Evolutionary conservation across 495 filamentous ascomycete species (phyloP), one percentile per base, ranked within the genome.

Genomic region (Hyaloscypha bicolor): DNA sequence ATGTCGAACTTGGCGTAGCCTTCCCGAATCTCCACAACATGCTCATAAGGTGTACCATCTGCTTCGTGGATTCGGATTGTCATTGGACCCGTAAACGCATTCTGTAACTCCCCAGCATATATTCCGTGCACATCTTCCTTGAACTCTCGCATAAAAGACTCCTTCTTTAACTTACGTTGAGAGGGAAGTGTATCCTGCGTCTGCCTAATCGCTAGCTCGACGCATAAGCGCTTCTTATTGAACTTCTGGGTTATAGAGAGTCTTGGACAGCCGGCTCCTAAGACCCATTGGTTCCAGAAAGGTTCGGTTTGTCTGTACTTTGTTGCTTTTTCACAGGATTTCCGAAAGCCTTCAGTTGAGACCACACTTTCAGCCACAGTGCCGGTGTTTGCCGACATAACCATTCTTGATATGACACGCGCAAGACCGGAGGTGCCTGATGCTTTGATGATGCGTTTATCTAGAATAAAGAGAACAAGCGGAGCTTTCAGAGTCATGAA

Each of bases 61-160:
- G 95, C 96, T 79, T 99, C 95, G 79, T 99, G 95, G 68, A 99
- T 97, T 55, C 96, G 86, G 70, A 99, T 91, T 0, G 95, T 98
- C 91, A 98, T 96, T 0, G 96, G 94, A 1, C 94, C 94, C 3
- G 92, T 94, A 76, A 98, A 99, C 3, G 92, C 80, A 39, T 88
- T 88, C 68, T 91, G 92, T 11, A 91, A 76, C 48, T 86, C 79
- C 30, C 86, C 90, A 33, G 88, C 87, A 68, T 89, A 89, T 48
- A 97, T 86, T 30, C 85, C 83, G 62, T 88, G 78, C 11, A 87
- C 79, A 48, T 93, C 86, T 75, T 97, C 94, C 69, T 92, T 89
- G 25, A 92, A 85, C 72, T 95, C 91, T 60, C 92, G 85, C 81
- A 92, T 82, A 73, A 98, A 98, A 0, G 88, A 84, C 29, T 86